Evolutionary conservation across 176 grass and related monocot species (phyloP).

Genomic region (Paspalum vaginatum): DNA sequence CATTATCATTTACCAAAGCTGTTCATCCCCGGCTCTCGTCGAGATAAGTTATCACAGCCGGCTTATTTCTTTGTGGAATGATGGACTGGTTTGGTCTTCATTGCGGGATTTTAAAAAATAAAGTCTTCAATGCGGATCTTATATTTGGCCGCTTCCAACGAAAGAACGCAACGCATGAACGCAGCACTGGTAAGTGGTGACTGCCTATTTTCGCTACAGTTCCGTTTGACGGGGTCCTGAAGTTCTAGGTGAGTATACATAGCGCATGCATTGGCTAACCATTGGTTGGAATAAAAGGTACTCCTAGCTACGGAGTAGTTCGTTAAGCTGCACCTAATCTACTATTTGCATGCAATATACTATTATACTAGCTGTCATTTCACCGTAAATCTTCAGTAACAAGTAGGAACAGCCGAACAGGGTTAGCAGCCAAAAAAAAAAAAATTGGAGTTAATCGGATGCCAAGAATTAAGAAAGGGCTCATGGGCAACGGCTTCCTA

Average conservation of each 20-base stretch:
- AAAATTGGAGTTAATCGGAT: background rate
- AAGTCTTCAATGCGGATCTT: constrained; percentile 5
- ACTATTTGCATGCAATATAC: background rate
- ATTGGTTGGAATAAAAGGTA: background rate
- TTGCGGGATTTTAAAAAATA: too few species aligned
- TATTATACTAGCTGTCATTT: background rate
- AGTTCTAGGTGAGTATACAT: constrained; percentile 33
- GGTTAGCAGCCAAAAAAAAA: background rate
- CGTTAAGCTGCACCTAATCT: background rate
- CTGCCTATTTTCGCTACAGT: background rate
- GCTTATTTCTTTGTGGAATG: too few species aligned
- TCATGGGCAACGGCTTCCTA: background rate
- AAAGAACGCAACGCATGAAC: background rate
- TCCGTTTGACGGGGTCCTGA: constrained; percentile 22
- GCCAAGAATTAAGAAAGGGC: background rate
- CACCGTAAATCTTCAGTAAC: background rate
- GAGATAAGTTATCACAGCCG: too few species aligned
- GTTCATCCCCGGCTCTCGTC: too few species aligned
- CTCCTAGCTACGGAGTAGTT: too few species aligned
- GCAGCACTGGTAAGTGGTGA: too few species aligned
- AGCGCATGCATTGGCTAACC: constrained; percentile 30
- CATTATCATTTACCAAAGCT: too few species aligned
- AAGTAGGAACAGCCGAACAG: background rate
- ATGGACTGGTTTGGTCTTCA: constrained; percentile 30
- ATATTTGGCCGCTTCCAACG: background rate